These are phyloP conservation scores for Starmera caribaea DNA, from an alignment of 805 yeast species.

Conservation along the genomic window DNA sequence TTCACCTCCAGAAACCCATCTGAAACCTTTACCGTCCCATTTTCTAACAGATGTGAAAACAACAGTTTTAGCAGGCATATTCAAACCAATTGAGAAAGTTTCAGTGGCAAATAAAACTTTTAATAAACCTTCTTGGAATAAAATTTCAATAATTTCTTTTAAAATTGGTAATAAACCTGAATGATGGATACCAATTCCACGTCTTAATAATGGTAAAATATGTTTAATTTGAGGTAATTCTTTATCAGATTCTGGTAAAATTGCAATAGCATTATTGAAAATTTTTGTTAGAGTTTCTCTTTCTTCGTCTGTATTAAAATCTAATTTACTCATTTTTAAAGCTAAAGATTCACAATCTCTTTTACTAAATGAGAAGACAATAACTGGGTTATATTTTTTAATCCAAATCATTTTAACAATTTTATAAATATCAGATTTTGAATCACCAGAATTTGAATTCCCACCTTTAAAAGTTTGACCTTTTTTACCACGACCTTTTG, in stretches of 20 bases:
- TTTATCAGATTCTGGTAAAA: constrained; percentile 83
- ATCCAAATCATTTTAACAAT: constrained; percentile 97
- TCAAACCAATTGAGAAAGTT: constrained; percentile 94
- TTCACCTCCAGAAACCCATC: constrained; percentile 99
- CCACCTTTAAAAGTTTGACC: constrained; percentile 88
- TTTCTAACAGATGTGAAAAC: constrained; percentile 96
- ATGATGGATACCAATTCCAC: constrained; percentile 99
- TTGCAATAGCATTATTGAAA: constrained; percentile 79
- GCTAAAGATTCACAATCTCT: constrained; percentile 95
- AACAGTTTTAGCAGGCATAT: constrained; percentile 99
- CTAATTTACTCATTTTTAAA: constrained; percentile 88
- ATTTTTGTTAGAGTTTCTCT: constrained; percentile 85
- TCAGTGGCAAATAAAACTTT: constrained; percentile 97
- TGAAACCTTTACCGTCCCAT: constrained; percentile 95
- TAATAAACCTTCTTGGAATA: constrained; percentile 92
- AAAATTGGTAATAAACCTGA: constrained; percentile 90
- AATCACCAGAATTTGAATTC: constrained; percentile 38
- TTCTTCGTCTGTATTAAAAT: constrained; percentile 90
- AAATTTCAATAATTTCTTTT: constrained; percentile 90
- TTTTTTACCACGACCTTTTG: constrained; percentile 53
- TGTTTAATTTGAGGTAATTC: constrained; percentile 92
- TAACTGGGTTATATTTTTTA: constrained; percentile 94
- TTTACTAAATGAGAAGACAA: constrained; percentile 95
- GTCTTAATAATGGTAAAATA: constrained; percentile 74
- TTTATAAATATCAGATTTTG: constrained; percentile 80